A percentile compares a stretch with the other conserved stretches of the same genome.
phyloP scores from a whole-genome alignment of 805 yeast genomes.

The Starmerella geochares region DNA sequence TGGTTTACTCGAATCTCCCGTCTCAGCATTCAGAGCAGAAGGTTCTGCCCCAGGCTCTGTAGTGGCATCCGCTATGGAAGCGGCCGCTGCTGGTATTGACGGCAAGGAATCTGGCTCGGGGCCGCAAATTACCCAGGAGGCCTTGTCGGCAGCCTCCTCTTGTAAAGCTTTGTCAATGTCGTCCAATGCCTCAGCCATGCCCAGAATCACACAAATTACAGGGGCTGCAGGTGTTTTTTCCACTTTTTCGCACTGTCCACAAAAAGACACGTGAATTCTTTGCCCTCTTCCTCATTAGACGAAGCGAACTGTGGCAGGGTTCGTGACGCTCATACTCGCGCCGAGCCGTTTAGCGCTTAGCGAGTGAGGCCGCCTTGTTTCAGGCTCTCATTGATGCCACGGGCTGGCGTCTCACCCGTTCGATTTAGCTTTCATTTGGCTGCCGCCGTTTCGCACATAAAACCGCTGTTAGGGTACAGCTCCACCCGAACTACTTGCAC shows the following conservation, averaged over 20 bases:
- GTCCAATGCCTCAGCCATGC: constrained; percentile 4
- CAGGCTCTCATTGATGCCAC: background rate
- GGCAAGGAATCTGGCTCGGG: no score
- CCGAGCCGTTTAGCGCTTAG: no score
- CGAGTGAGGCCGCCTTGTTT: no score
- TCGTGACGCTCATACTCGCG: no score
- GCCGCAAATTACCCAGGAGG: no score
- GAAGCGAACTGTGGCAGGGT: no score
- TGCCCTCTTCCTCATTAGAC: background rate
- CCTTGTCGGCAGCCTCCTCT: no score
- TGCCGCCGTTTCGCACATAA: background rate
- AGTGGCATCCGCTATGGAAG: no score
- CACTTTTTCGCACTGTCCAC: background rate
- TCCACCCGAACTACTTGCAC: background rate
- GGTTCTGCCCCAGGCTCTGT: no score
- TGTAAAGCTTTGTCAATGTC: constrained; percentile 14
- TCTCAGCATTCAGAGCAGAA: no score
- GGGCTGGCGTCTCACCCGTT: background rate
- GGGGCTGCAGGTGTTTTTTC: background rate
- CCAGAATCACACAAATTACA: background rate
- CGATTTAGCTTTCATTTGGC: background rate
- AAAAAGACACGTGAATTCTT: constrained; percentile 2
- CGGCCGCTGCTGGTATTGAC: no score
- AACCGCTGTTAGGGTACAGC: background rate
- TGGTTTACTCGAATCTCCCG: no score